These are phyloP conservation scores for Vitis rupestris DNA, from an alignment of 164 flowering plant genomes.

Conservation along the genomic window DNA sequence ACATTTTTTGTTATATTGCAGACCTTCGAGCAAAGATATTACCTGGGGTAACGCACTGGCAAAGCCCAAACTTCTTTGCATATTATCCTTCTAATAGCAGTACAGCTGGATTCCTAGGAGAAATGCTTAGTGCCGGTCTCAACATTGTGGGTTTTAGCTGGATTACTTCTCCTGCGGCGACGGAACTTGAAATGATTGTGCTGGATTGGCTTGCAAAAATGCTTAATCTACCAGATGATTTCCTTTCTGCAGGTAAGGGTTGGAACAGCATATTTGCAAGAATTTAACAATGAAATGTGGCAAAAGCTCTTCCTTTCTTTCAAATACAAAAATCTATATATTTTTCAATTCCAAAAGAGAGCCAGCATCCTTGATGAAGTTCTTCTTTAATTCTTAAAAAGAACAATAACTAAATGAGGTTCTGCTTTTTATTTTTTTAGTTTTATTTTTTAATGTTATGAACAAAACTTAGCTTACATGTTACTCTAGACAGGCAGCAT, in stretches of 20 bases:
- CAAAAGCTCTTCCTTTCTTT: too few species aligned
- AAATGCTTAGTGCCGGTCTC: conserved; percentile 92
- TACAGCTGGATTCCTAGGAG: conserved; percentile 87
- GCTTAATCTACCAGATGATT: conserved; percentile 78
- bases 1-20: conserved; percentile 29
- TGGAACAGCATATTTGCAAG: too few species aligned
- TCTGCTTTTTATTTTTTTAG: not conserved
- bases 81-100: conserved; percentile 93
- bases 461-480: not conserved
- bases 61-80: conserved; percentile 90
- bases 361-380: too few species aligned
- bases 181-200: conserved; percentile 92
- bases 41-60: conserved; percentile 98
- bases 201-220: conserved; percentile 93
- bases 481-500: not conserved
- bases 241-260: conserved; percentile 62
- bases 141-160: conserved; percentile 96
- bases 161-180: conserved; percentile 96
- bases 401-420: not conserved
- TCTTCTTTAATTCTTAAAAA: too few species aligned
- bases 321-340: too few species aligned
- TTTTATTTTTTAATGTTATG: not conserved
- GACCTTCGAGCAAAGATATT: conserved; percentile 76
- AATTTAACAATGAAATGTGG: too few species aligned
- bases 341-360: too few species aligned